These are phyloP conservation scores for Hippophae rhamnoides DNA, from an alignment of 306 rosid genomes.

Conservation along the genomic window DNA sequence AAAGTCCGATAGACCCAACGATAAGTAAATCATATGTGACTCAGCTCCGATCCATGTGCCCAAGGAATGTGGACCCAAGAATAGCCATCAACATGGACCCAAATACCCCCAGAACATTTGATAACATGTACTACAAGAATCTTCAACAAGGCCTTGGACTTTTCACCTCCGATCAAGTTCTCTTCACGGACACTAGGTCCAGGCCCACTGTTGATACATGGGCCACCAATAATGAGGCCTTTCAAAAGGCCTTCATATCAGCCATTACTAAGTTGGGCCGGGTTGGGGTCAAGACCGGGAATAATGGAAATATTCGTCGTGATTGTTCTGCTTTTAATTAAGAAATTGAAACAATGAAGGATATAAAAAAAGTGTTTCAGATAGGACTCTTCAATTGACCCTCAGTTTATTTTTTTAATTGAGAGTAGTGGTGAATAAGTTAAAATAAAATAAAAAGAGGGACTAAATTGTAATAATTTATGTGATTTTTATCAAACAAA, in stretches of 20 bases:
- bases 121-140: slow-evolving; percentile 49
- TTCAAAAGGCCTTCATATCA: slow-evolving; percentile 35
- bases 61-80: slow-evolving; percentile 44
- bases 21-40: slow-evolving; percentile 27
- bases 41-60: slow-evolving; percentile 44
- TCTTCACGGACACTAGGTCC: slow-evolving; percentile 46
- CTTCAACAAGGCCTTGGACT: slow-evolving; percentile 53
- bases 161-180: slow-evolving; percentile 60
- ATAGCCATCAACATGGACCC: slow-evolving; percentile 86
- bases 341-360: not conserved
- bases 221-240: slow-evolving; percentile 31
- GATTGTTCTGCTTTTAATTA: slow-evolving; percentile 46
- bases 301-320: slow-evolving; percentile 53
- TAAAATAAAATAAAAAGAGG: no score
- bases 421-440: not conserved
- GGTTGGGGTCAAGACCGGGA: slow-evolving; percentile 51
- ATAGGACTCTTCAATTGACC: no score
- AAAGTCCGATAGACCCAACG: slow-evolving; percentile 39
- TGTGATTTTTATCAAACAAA: no score
- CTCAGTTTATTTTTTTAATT: no score
- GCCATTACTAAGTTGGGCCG: slow-evolving; percentile 76
- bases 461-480: no score
- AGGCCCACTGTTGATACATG: slow-evolving; percentile 37
- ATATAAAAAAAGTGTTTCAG: no score
- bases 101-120: slow-evolving; percentile 44